These are phyloP conservation scores for Pterocarpus macrocarpus DNA, from an alignment of 306 rosid species.

Conservation along the genomic window DNA sequence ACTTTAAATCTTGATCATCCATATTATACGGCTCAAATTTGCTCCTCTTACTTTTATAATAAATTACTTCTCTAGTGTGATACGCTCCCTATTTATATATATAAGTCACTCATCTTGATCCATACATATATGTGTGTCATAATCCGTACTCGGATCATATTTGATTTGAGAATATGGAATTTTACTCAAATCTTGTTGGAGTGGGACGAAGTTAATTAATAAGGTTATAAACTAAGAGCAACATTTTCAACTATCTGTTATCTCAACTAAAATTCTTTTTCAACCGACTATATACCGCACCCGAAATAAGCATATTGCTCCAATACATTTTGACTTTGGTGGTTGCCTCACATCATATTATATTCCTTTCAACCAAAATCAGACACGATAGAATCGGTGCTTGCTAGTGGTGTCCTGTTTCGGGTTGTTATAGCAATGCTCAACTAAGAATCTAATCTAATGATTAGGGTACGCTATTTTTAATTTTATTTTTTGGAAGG, in stretches of 20 bases:
- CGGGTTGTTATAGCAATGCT: conserved; percentile 4
- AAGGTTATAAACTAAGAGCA: background rate
- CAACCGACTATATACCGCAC: background rate
- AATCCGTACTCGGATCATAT: background rate
- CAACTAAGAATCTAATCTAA: conserved; percentile 1
- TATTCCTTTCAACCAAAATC: conserved; percentile 13
- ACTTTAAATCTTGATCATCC: too few relatives aligned
- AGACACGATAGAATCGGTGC: background rate
- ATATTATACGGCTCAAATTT: too few relatives aligned
- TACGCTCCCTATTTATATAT: too few relatives aligned
- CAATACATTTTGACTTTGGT: conserved; percentile 5
- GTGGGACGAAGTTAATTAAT: background rate
- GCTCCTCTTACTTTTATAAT: too few relatives aligned
- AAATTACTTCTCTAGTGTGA: too few relatives aligned
- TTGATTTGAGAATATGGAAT: conserved; percentile 12
- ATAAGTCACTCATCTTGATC: background rate
- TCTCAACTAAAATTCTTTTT: conserved; percentile 2
- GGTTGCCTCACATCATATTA: background rate
- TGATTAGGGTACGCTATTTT: too few relatives aligned
- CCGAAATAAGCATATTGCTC: background rate
- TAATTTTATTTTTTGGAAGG: too few relatives aligned
- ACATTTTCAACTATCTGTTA: too few relatives aligned
- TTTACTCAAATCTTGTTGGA: conserved; percentile 32
- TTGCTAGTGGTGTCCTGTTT: conserved; percentile 13
- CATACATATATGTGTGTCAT: background rate